Evolutionary conservation across 192 early-diverging fungal genomes (phyloP), one percentile per base, ranked within the genome.

Genomic region (Thamnidium elegans): DNA sequence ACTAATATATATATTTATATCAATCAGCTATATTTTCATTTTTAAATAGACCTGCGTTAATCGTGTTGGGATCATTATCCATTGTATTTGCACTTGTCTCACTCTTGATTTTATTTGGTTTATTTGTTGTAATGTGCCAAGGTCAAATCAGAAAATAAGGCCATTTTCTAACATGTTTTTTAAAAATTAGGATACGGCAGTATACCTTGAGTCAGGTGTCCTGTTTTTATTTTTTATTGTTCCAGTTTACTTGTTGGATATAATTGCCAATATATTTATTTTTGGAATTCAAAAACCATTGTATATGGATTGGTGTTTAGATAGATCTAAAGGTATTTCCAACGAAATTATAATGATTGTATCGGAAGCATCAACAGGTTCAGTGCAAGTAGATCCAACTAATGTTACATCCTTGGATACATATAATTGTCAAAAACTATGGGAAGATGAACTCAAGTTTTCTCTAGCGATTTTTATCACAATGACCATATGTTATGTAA

Each of bases 361-460:
- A 63, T 32, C 9, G 66, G 52, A 26, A 55, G 17, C n/a, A 63
- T 67, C 32, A 45, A 39, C 7, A 26, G 59, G 14, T 44, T 45
- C n/a, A 45, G 63, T 32, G 48, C 51, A 15, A 58, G 36, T 39
- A 39, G 36, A 39, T 39, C 36, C 36, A 3, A 39, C 70, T 11
- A 50, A 20, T 3, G 14, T 54, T 26, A 11, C 9, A 23, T 53
- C 58, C 42, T 20, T 50, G 0, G 68, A 75, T 62, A 55, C 64
- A 44, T 75, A 66, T 43, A 69, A 75, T 36, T 75, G 73, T 52
- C 45, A 61, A 11, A 61, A 47, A 39, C 26, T 75, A 26, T 75
- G 73, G 73, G 55, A 66, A 19, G 59, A 65, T 54, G 73, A 75
- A 34, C 42, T 75, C 51, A 75, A 75, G 19, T 69, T 75, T 45